Conservation (phyloP, 352 stramenopile genomes). For the Phytophthora parvispora region DNA sequence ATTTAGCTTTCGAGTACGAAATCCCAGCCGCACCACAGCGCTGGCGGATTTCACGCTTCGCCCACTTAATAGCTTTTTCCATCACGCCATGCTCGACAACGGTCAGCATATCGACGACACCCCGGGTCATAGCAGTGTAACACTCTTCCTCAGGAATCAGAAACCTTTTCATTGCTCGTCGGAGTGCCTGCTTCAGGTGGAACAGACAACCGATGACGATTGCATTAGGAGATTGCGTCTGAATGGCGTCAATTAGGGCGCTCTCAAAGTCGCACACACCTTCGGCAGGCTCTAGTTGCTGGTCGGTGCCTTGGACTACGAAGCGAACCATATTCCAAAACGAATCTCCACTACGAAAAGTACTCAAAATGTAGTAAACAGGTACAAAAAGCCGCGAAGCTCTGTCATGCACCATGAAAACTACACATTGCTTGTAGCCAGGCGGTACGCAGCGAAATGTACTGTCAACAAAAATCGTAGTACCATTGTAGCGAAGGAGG, state of each 20-base stretch:
- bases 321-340: slow-evolving; percentile 36
- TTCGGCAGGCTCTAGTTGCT: not conserved
- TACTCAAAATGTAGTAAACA: slow-evolving; percentile 26
- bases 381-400: slow-evolving; percentile 15
- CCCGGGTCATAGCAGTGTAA: not conserved
- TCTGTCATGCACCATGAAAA: not conserved
- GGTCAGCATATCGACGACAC: slow-evolving; percentile 8
- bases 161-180: slow-evolving; percentile 1
- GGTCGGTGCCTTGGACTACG: not conserved
- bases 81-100: not conserved
- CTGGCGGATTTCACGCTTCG: slow-evolving; percentile 1
- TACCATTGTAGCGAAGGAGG: not conserved
- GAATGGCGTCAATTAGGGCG: not conserved
- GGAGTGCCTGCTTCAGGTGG: not conserved
- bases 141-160: not conserved
- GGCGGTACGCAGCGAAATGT: not conserved
- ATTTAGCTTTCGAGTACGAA: slow-evolving; percentile 5
- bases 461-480: not conserved
- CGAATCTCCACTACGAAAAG: slow-evolving; percentile 3
- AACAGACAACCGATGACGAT: slow-evolving; percentile 1
- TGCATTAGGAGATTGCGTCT: slow-evolving; percentile 4
- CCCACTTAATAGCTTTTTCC: slow-evolving; percentile 4
- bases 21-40: not conserved
- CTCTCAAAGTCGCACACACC: slow-evolving; percentile 4
- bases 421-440: not conserved